Evolutionary conservation across 345 rosid genomes (phyloP), one percentile per base, ranked within the genome.

Genomic region (Eucalyptus tenuipes): DNA sequence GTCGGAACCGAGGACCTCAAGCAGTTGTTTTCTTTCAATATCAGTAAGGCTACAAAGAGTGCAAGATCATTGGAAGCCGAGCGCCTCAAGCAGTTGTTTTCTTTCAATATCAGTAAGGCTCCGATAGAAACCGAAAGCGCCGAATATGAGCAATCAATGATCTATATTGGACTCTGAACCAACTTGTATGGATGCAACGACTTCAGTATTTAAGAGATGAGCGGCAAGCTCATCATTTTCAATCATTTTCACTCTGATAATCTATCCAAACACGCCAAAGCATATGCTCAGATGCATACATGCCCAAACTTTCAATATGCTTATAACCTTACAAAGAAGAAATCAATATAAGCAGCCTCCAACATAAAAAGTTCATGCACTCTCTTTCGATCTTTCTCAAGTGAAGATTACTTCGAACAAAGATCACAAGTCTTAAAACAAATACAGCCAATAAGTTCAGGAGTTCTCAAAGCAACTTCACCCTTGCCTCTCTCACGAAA

Each of bases 401-500:
- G 47, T 49, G 22, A 49, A 85, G 53, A 52, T 50, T 29, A 75
- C 45, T 50, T 86, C 18, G 11, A 37, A 52, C 45, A 49, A 40
- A 49, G 45, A 47, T 86, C 27, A 37, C 68, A 53, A 52, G 68
- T 31, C 47, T 27, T 37, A 86, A 22, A 53, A 86, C 48, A 53
- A 25, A 50, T 86, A 24, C 49, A 40, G 2, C 16, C 68, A 2
- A 52, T 53, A 61, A 87, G 84, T 48, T 42, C 31, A 75, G 82
- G 82, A 75, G 15, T 47, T 49, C 61, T 89, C 85, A 96, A 52
- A 97, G 90, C 87, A 97, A 92, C 88, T 95, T 96, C 88, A 98
- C 92, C 18, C 98, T 98, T 68, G 92, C 93, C 87, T 93, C 95
- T 89, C 95, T 93, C 42, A 98, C 89, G 53, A 95, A 97, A 93